Percentiles rank a stretch among this genome's conserved stretches.
phyloP scores from a whole-genome alignment of 768 basidiomycete species.

The Pleurotus platypus region DNA sequence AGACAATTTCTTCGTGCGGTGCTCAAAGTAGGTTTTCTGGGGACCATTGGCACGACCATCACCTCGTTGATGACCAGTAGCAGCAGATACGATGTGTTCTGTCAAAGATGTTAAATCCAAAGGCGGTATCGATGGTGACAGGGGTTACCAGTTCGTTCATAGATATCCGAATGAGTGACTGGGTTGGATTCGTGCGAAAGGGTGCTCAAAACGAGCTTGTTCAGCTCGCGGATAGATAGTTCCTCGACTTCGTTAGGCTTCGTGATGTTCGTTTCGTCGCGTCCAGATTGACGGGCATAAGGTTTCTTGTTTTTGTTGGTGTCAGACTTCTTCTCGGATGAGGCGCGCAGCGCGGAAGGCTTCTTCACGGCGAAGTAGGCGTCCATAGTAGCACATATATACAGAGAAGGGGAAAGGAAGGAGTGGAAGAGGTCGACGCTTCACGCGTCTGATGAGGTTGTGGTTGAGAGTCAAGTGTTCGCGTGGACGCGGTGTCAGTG shows the following conservation, averaged over 20 bases:
- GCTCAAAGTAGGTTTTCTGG: constrained; percentile 34
- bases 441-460: neutral
- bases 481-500: constrained; percentile 1
- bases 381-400: constrained; percentile 15
- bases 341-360: constrained; percentile 7
- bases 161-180: constrained; percentile 70
- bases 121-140: neutral
- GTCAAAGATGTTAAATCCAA: neutral
- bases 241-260: constrained; percentile 18
- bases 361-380: constrained; percentile 20
- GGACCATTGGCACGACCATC: constrained; percentile 28
- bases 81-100: constrained; percentile 61
- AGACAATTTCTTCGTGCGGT: constrained; percentile 44
- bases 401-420: constrained; percentile 4
- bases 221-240: constrained; percentile 43
- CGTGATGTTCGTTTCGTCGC: neutral
- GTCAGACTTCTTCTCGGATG: constrained; percentile 8
- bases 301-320: constrained; percentile 14
- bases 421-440: constrained; percentile 6
- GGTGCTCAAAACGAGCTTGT: constrained; percentile 57
- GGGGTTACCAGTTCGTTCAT: constrained; percentile 51
- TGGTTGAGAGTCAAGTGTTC: neutral
- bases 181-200: constrained; percentile 68
- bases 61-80: constrained; percentile 67
- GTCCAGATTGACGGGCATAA: constrained; percentile 9